Percentiles rank a stretch among this genome's conserved stretches.
Evolutionary conservation across 2,329 filamentous ascomycete genomes (phyloP).

Genomic region (Colletotrichum orbiculare): DNA sequence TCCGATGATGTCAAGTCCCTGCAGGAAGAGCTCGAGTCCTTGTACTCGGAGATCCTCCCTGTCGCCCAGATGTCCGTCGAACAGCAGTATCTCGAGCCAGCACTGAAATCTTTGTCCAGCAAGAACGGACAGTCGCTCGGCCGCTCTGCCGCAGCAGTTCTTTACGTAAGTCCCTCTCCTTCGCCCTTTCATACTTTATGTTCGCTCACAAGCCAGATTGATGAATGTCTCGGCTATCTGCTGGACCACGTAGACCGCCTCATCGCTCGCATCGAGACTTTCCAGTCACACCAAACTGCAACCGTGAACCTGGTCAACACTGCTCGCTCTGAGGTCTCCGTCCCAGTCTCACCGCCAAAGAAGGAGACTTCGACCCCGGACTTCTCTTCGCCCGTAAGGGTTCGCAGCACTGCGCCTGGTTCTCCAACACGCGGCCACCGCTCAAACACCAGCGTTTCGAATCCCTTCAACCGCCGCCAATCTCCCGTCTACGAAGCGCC

Average conservation of each 20-base stretch:
- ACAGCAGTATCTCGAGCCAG: slow-evolving; percentile 73
- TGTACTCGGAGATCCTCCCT: slow-evolving; percentile 76
- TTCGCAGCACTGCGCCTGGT: slow-evolving; percentile 36
- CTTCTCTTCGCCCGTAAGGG: slow-evolving; percentile 49
- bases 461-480: slow-evolving; percentile 41
- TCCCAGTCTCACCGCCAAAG: slow-evolving; percentile 37
- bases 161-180: slow-evolving; percentile 57
- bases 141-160: slow-evolving; percentile 58
- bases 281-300: slow-evolving; percentile 58
- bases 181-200: not conserved
- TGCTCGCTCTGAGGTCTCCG: slow-evolving; percentile 57
- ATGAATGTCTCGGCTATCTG: slow-evolving; percentile 63
- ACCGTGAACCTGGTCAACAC: slow-evolving; percentile 52
- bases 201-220: slow-evolving; percentile 52
- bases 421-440: slow-evolving; percentile 50
- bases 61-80: slow-evolving; percentile 78
- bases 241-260: slow-evolving; percentile 58
- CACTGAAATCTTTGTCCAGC: slow-evolving; percentile 57
- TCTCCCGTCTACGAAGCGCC: slow-evolving; percentile 53
- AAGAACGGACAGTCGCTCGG: slow-evolving; percentile 56
- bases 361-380: slow-evolving; percentile 40
- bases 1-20: slow-evolving; percentile 55
- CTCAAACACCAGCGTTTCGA: slow-evolving; percentile 39
- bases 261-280: slow-evolving; percentile 53
- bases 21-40: slow-evolving; percentile 74